These are phyloP conservation scores for Amanita rimosa DNA, from an alignment of 768 basidiomycete genomes.

Conservation along the genomic window DNA sequence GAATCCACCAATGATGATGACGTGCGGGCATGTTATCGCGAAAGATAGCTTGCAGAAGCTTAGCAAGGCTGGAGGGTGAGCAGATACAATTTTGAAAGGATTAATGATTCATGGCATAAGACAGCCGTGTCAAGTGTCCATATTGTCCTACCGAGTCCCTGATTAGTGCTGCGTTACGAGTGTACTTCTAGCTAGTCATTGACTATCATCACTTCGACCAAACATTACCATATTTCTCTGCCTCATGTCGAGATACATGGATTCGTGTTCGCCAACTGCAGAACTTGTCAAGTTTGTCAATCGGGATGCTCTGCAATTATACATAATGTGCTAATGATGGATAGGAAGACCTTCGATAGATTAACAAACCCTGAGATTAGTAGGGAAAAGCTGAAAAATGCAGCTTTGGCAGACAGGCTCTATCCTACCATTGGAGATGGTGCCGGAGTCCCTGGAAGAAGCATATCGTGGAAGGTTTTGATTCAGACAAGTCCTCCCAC, in stretches of 20 bases:
- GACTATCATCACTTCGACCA: no score
- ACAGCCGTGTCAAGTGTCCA: conserved; percentile 89
- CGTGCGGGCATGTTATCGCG: conserved; percentile 91
- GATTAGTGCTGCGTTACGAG: conserved; percentile 41
- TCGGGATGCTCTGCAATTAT: not conserved
- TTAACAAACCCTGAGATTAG: conserved; percentile 42
- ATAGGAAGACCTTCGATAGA: conserved; percentile 29
- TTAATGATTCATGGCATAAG: conserved; percentile 4
- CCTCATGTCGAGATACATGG: not conserved
- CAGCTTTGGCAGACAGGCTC: conserved; percentile 49
- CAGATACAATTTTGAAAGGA: conserved; percentile 4
- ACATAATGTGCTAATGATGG: not conserved
- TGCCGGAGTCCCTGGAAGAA: conserved; percentile 56
- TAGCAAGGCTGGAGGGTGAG: conserved; percentile 69
- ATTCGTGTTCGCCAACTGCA: not conserved
- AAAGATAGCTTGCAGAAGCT: conserved; percentile 87
- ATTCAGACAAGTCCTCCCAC: not conserved
- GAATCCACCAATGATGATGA: conserved; percentile 98
- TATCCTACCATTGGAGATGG: conserved; percentile 29
- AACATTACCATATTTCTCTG: not conserved
- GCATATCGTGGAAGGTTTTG: conserved; percentile 76
- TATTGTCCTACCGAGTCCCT: conserved; percentile 85
- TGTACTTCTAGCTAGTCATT: conserved; percentile 52
- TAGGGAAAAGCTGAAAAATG: conserved; percentile 58
- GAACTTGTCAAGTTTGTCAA: conserved; percentile 12